Conservation (phyloP, 1,284 basidiomycete genomes). For the Trichosporon ovoides region DNA sequence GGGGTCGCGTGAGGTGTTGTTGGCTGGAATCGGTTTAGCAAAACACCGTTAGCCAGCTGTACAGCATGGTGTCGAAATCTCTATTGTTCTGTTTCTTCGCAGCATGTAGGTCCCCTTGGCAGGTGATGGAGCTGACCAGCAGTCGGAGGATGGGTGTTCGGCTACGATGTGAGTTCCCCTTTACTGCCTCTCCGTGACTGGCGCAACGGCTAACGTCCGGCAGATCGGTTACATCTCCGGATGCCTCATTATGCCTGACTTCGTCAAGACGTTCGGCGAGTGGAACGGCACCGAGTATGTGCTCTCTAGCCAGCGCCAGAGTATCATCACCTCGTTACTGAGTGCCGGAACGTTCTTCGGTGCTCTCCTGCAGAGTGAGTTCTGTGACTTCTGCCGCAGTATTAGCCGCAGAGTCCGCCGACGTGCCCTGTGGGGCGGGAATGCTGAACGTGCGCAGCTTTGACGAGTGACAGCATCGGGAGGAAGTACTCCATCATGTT, state of each 20-base stretch:
- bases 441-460: constrained; percentile 56
- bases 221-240: constrained; percentile 53
- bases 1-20: not conserved
- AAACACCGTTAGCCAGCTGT: not conserved
- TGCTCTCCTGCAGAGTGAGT: constrained; percentile 15
- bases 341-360: constrained; percentile 19
- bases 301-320: constrained; percentile 59
- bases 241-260: constrained; percentile 63
- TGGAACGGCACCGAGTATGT: constrained; percentile 52
- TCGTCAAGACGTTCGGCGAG: constrained; percentile 63
- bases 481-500: constrained; percentile 66
- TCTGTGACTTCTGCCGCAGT: not conserved
- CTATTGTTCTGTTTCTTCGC: constrained; percentile 31
- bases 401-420: not conserved
- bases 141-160: constrained; percentile 33
- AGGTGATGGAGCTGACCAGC: not conserved
- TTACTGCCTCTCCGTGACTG: not conserved
- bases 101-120: constrained; percentile 20
- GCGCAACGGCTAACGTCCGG: not conserved
- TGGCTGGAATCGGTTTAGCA: too few relatives aligned
- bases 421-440: constrained; percentile 60
- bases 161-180: constrained; percentile 22
- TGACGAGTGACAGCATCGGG: constrained; percentile 68
- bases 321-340: constrained; percentile 18
- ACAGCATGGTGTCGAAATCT: constrained; percentile 20